Conservation (phyloP, 129 eudicot genomes). For the Tagetes patula region DNA sequence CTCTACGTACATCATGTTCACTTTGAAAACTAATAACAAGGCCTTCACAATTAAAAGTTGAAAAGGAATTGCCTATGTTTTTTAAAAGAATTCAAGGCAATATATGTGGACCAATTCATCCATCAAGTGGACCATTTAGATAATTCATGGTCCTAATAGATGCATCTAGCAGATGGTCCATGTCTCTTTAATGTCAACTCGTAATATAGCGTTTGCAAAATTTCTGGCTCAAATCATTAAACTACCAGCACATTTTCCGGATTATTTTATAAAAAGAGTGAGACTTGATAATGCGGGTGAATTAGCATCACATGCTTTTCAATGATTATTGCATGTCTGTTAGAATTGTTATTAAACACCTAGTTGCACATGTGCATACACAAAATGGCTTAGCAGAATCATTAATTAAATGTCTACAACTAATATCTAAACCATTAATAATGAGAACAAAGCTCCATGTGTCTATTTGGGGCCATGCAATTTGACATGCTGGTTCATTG, state of each 20-base stretch:
- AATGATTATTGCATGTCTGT: background rate
- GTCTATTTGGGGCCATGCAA: background rate
- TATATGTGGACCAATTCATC: background rate
- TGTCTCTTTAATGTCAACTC: background rate
- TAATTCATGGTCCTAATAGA: too few relatives aligned
- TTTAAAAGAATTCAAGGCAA: slow-evolving; percentile 9
- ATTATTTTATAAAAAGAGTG: background rate
- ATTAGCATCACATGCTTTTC: background rate
- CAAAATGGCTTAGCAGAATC: background rate
- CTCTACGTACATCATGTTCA: background rate
- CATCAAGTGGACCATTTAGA: too few relatives aligned
- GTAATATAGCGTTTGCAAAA: background rate
- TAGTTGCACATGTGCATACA: background rate
- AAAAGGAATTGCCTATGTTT: background rate
- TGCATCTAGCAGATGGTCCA: background rate
- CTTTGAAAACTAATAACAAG: background rate
- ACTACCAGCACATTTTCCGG: background rate
- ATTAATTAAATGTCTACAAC: background rate
- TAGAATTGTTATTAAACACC: background rate
- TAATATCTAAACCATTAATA: background rate
- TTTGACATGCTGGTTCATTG: background rate
- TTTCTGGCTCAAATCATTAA: background rate
- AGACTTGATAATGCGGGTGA: slow-evolving; percentile 5
- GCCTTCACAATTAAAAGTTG: background rate
- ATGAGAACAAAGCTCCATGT: background rate